phyloP scores from a whole-genome alignment of 2,329 filamentous ascomycete genomes.

The Fusarium torreyae region DNA sequence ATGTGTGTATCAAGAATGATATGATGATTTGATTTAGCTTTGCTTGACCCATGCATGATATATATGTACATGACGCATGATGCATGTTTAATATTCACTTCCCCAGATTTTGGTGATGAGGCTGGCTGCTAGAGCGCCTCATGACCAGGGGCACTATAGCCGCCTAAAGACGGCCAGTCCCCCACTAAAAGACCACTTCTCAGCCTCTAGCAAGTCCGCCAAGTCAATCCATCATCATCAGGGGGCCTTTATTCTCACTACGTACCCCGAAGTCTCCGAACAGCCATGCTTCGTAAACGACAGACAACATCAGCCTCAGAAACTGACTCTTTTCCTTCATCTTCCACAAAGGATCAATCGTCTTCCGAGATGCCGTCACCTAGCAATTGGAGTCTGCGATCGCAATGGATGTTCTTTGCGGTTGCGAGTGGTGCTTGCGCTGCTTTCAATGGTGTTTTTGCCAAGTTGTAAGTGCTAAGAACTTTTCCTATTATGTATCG shows the following conservation, averaged over 20 bases:
- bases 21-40: constrained; percentile 8
- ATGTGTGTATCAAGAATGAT: constrained; percentile 21
- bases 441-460: constrained; percentile 86
- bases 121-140: constrained; percentile 18
- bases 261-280: constrained; percentile 33
- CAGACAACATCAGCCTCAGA: constrained; percentile 32
- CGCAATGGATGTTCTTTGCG: constrained; percentile 77
- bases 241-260: constrained; percentile 34
- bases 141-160: constrained; percentile 13
- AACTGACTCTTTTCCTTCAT: constrained; percentile 3
- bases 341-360: constrained; percentile 7
- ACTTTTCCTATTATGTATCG: not conserved
- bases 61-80: not conserved
- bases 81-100: constrained; percentile 6
- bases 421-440: constrained; percentile 83
- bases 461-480: constrained; percentile 77
- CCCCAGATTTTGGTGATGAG: constrained; percentile 37
- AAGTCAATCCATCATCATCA: constrained; percentile 39
- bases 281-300: constrained; percentile 52
- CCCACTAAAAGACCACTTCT: constrained; percentile 40
- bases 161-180: constrained; percentile 12
- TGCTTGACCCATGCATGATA: not conserved
- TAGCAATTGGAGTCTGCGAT: constrained; percentile 52
- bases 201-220: constrained; percentile 33
- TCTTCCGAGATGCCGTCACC: constrained; percentile 25